These are phyloP conservation scores for Acanthamoeba healyi DNA, from an alignment of 208 protist genomes.

Conservation along the genomic window DNA sequence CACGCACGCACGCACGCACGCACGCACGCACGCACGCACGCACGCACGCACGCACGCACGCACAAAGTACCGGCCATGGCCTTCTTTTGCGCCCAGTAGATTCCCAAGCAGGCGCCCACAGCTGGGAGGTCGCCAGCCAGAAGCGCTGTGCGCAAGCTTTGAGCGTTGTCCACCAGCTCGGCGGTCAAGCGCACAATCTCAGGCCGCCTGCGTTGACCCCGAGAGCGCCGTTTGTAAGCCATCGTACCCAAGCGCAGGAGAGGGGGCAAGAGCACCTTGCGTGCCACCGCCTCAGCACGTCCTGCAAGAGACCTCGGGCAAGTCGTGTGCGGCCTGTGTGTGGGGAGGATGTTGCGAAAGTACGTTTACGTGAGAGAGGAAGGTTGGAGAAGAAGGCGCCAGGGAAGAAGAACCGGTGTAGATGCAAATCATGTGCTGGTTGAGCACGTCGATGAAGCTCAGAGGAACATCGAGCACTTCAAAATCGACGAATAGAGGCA, in stretches of 20 bases:
- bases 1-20: no score
- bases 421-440: conserved; percentile 77
- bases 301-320: conserved; percentile 78
- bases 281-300: conserved; percentile 80
- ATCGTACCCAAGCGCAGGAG: not conserved
- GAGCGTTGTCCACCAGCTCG: conserved; percentile 37
- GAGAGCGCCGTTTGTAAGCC: no score
- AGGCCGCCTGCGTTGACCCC: not conserved
- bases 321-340: conserved; percentile 69
- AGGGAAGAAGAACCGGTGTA: conserved; percentile 77
- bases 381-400: not conserved
- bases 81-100: conserved; percentile 78
- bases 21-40: not conserved
- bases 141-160: conserved; percentile 7
- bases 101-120: not conserved
- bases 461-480: not conserved
- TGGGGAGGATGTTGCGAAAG: not conserved
- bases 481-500: conserved; percentile 47
- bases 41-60: no score
- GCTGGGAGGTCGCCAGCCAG: not conserved
- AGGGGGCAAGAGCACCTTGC: not conserved
- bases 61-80: conserved; percentile 68
- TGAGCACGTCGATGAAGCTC: conserved; percentile 19
- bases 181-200: conserved; percentile 28
- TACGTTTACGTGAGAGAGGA: not conserved